Percentiles rank a stretch among this genome's conserved stretches.
Evolutionary conservation across 495 filamentous ascomycete species (phyloP).

Genomic region (Penicillium silybi): DNA sequence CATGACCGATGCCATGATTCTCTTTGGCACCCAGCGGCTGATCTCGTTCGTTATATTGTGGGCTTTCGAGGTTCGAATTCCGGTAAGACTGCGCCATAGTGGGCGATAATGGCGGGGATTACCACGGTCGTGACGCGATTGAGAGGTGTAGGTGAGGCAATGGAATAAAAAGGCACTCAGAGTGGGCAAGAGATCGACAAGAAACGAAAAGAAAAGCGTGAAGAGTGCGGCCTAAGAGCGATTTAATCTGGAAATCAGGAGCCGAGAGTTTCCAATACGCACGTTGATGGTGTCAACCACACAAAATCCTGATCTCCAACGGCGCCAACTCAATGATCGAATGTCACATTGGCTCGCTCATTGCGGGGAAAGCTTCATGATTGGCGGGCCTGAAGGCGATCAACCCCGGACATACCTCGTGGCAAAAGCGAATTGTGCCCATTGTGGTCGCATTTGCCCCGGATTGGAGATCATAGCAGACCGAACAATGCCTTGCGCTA

Average conservation of each 20-base stretch:
- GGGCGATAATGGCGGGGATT: background rate
- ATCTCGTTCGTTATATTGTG: background rate
- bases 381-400: background rate
- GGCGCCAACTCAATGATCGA: background rate
- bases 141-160: background rate
- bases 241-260: background rate
- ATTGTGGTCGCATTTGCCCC: background rate
- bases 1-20: background rate
- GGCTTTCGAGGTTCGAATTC: background rate
- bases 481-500: too few species aligned
- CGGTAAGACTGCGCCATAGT: background rate
- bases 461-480: background rate
- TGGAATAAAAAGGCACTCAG: background rate
- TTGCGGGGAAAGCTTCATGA: background rate
- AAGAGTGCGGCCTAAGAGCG: background rate
- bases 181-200: background rate
- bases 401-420: background rate
- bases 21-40: background rate
- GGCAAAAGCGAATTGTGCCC: background rate
- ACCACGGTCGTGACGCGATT: background rate
- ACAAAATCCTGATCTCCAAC: background rate
- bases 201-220: background rate
- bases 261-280: background rate
- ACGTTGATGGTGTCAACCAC: background rate
- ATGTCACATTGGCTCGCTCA: background rate